These are phyloP conservation scores for Beauveria varroae DNA, from an alignment of 2,329 filamentous ascomycete genomes.

Conservation along the genomic window DNA sequence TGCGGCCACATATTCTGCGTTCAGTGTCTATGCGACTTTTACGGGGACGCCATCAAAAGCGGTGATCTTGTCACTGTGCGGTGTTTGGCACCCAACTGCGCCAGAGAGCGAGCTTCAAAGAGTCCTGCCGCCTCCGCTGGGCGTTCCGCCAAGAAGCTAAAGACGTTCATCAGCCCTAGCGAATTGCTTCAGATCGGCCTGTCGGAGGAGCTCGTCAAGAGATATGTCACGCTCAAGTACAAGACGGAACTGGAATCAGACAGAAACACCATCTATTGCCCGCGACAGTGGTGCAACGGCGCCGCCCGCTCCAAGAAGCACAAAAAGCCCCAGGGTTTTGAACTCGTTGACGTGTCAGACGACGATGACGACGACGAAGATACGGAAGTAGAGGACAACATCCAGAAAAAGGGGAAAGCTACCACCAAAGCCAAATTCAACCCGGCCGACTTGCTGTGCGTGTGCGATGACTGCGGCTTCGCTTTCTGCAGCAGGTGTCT, in stretches of 20 bases:
- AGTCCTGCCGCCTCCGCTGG: slow-evolving; percentile 17
- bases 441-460: slow-evolving; percentile 59
- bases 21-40: slow-evolving; percentile 82
- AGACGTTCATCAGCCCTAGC: slow-evolving; percentile 67
- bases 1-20: slow-evolving; percentile 91
- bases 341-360: slow-evolving; percentile 50
- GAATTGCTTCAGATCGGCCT: slow-evolving; percentile 76
- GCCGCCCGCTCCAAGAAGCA: slow-evolving; percentile 71
- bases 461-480: slow-evolving; percentile 84
- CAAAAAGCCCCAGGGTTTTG: slow-evolving; percentile 60
- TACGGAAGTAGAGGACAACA: slow-evolving; percentile 31
- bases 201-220: slow-evolving; percentile 63
- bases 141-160: slow-evolving; percentile 43
- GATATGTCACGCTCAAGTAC: slow-evolving; percentile 84
- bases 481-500: slow-evolving; percentile 71
- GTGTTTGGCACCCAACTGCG: slow-evolving; percentile 74
- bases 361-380: slow-evolving; percentile 42
- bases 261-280: slow-evolving; percentile 87
- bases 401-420: slow-evolving; percentile 15
- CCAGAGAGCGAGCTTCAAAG: slow-evolving; percentile 46
- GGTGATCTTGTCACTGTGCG: slow-evolving; percentile 73
- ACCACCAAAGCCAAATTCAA: slow-evolving; percentile 27
- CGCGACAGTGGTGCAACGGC: slow-evolving; percentile 85
- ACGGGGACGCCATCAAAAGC: slow-evolving; percentile 78
- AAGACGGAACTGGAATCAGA: slow-evolving; percentile 90